Evolutionary conservation across 208 protist species (phyloP), one percentile per base, ranked within the genome.

Genomic region (Porcisia hertigi): DNA sequence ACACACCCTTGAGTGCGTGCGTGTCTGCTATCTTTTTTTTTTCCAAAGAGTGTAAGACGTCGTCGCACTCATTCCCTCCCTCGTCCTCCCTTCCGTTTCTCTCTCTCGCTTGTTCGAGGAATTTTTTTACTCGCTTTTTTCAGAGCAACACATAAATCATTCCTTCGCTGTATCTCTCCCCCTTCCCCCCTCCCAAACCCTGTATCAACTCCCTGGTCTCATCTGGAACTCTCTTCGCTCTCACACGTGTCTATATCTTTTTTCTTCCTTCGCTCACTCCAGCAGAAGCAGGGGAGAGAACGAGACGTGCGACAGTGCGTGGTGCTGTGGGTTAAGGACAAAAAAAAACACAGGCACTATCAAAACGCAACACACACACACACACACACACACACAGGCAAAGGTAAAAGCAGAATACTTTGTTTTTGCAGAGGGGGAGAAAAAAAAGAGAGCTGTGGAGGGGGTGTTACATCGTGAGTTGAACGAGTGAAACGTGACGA

Each of bases 1-100:
- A 30, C 30, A 30, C 30, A 30, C 30, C 30, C 30, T 30, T 30
- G 30, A 30, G 30, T 30, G 30, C 30, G 30, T 30, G 30, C 30
- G 0, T 30, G 30, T 71, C 45, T 54, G 12, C 14, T 39, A 6
- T 71, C 39, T 58, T 69, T 77, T 83, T 83, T 77, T 43, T 69
- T 64, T 77, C 47, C 30, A 30, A 30, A 30, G 30, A 30, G 30
- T 30, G 30, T 30, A 30, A 0, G 30, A 30, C 30, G 30, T 30
- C 30, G 30, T 30, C 30, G 30, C 30, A 30, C 30, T 30, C 30
- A 30, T 30, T 30, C 30, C 30, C 30, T 30, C 30, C 30, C 30
- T 60, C 69, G 23, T 73, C 69, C 18, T 39, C 12, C 25, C 2
- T 71, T 30, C 7, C 3, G 45, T 71, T 25, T 30, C 47, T n/a